These are phyloP conservation scores for Geotrichum australiense DNA, from an alignment of 1,139 yeast species.

Conservation along the genomic window DNA sequence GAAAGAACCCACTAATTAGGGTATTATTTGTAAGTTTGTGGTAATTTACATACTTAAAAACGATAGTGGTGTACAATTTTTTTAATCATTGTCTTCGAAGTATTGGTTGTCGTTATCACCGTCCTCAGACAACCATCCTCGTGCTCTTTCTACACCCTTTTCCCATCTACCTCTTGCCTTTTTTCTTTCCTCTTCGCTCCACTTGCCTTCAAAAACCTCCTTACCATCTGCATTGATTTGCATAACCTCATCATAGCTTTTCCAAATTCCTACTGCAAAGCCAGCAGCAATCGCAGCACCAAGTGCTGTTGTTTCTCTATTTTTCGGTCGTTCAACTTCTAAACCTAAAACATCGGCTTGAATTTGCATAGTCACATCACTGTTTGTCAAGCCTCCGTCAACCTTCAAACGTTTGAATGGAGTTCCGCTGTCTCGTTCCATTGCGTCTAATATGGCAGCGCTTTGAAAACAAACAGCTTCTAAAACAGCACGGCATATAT, in stretches of 20 bases:
- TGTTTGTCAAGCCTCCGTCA: conserved; percentile 94
- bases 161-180: conserved; percentile 73
- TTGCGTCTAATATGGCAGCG: conserved; percentile 81
- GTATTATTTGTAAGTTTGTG: too few relatives aligned
- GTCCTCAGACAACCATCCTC: conserved; percentile 61
- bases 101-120: too few relatives aligned
- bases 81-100: too few relatives aligned
- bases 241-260: conserved; percentile 57
- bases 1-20: too few relatives aligned
- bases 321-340: conserved; percentile 70
- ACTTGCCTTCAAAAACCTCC: conserved; percentile 51
- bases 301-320: conserved; percentile 87
- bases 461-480: conserved; percentile 96
- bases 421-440: conserved; percentile 75
- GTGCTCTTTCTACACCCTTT: conserved; percentile 67
- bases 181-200: conserved; percentile 56
- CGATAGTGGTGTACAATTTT: too few relatives aligned
- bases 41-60: too few relatives aligned
- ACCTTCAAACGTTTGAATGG: conserved; percentile 50
- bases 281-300: conserved; percentile 98
- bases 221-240: conserved; percentile 35
- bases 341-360: conserved; percentile 90
- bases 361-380: conserved; percentile 87
- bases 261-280: conserved; percentile 72
- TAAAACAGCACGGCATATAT: conserved; percentile 87